Conservation (phyloP, 108 stramenopile species). For the Fistulifera solaris region DNA sequence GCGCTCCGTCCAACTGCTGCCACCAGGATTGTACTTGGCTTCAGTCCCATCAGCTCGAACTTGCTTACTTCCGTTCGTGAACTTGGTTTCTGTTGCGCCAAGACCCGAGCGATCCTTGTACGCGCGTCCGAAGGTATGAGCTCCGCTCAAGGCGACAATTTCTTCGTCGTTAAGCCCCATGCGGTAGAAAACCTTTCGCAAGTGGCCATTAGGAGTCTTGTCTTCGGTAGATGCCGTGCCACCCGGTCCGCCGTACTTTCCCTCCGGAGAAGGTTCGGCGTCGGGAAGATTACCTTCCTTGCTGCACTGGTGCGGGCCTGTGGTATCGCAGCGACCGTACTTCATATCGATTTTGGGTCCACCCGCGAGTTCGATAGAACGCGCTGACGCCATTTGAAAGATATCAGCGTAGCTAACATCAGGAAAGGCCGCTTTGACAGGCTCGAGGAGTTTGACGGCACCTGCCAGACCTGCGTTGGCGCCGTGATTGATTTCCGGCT, state of each 20-base stretch:
- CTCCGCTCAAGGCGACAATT: conserved; percentile 89
- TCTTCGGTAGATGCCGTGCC: conserved; percentile 60
- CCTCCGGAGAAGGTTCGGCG: conserved; percentile 59
- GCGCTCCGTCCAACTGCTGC: conserved; percentile 74
- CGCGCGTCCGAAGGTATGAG: conserved; percentile 82
- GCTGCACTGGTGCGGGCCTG: conserved; percentile 26
- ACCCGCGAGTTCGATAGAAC: conserved; percentile 57
- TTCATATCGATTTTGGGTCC: conserved; percentile 73
- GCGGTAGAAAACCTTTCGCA: conserved; percentile 91
- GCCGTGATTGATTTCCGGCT: conserved; percentile 82
- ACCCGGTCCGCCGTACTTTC: conserved; percentile 47
- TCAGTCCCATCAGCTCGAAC: conserved; percentile 71
- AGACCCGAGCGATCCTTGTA: conserved; percentile 73
- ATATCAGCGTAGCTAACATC: conserved; percentile 68
- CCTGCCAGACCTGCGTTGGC: conserved; percentile 87
- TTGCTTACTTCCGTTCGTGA: conserved; percentile 82
- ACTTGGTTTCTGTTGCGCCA: conserved; percentile 84
- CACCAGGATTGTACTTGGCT: conserved; percentile 84
- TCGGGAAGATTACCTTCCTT: conserved; percentile 81
- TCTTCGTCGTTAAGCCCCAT: conserved; percentile 92
- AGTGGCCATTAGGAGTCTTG: conserved; percentile 42
- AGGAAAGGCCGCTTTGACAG: conserved; percentile 75
- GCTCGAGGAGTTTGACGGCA: conserved; percentile 59
- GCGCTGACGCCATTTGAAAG: conserved; percentile 60
- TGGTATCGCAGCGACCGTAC: conserved; percentile 73